Base-by-base conservation (phyloP, 2,329 filamentous ascomycete species). In the Xenosphaeropsis pyriputrescens region DNA sequence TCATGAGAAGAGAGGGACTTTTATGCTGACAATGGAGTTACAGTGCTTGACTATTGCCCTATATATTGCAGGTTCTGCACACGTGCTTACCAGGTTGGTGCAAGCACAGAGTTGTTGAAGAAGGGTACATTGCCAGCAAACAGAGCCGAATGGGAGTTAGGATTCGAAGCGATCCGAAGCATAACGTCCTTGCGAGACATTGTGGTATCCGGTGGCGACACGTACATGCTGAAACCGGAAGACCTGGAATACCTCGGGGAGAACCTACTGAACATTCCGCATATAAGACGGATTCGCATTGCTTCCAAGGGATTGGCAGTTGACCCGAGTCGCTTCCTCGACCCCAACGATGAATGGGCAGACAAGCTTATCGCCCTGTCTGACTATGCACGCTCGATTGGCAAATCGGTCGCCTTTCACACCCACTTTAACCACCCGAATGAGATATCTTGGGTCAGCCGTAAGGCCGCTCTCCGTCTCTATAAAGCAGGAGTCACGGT, bases 381-480 rank as follows among this genome's bases (percentile, higher is more conserved):
- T 1, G 60, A 67, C 35, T 55, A 58, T 40, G 73, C 69, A 3
- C 63, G 64, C 39, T 49, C 54, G 35, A 59, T 65, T 17, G 72
- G 72, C 5, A 79, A 79, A 50, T 62, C 69, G 36, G 64, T 78
- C 45, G 73, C 72, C 4, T 56, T 77, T 38, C 75, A 79, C 49
- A 79, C 75, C 0, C 75, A 79, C 47, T 75, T 79, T 55, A 78
- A 79, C 46, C 71, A 77, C 43, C 66, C 72, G 0, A 63, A 63
- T 29, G 74, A 79, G 50, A 67, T 78, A 39, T 72, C 70, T 4
- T 79, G 73, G 72, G 57, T 75, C 18, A 72, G 68, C 1, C 54
- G 61, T 44, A 50, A 56, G 34, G 74, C 73, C 2, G 62, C 66
- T 18, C 64, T 63, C 39, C 61, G 57, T 44, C 55, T 78, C 7